Evolutionary conservation across 768 basidiomycete genomes (phyloP).

Genomic region (Amanita rimosa): DNA sequence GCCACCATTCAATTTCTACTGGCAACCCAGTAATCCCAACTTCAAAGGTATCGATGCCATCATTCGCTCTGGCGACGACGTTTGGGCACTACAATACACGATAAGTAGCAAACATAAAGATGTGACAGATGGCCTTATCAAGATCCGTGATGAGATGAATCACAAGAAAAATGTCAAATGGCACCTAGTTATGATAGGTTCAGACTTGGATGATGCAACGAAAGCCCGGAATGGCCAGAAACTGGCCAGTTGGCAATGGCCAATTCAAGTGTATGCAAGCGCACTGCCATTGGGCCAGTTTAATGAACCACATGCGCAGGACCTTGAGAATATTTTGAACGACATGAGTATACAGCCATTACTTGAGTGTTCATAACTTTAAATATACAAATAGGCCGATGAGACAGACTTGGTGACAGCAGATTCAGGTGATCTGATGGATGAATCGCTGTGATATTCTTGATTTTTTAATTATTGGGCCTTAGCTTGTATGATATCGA

Average conservation of each 20-base stretch:
- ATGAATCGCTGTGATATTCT: no score
- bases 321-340: background rate
- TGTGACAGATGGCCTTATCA: conserved; percentile 1
- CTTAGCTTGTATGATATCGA: no score
- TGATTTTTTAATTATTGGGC: no score
- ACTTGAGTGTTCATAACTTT: background rate
- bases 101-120: background rate
- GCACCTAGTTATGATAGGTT: conserved; percentile 5
- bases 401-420: background rate
- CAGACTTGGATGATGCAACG: conserved; percentile 2
- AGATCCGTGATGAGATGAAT: conserved; percentile 7
- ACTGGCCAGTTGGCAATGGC: background rate
- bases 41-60: conserved; percentile 7
- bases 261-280: background rate
- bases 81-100: conserved; percentile 6
- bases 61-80: conserved; percentile 1
- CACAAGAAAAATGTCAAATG: conserved; percentile 2
- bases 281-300: conserved; percentile 3
- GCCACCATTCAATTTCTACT: background rate
- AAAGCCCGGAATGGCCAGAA: conserved; percentile 1
- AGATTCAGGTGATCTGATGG: no score
- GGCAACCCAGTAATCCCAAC: background rate
- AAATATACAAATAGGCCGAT: background rate
- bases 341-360: background rate
- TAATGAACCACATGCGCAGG: background rate